Evolutionary conservation across 2,329 filamentous ascomycete species (phyloP), one percentile per base, ranked within the genome.

Genomic region (Aureobasidium melanogenum): DNA sequence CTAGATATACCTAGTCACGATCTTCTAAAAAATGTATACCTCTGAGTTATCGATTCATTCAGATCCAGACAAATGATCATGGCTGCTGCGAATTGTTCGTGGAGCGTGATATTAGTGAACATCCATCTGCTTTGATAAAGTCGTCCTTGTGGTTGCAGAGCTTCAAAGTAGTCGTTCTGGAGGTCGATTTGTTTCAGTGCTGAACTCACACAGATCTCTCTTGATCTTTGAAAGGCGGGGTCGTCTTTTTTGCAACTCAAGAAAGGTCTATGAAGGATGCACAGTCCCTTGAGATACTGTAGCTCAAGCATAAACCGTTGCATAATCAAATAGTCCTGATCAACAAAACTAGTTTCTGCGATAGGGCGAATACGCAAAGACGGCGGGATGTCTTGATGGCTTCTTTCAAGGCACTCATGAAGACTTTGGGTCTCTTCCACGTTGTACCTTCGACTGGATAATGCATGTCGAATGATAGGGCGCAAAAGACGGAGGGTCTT

Each of bases 181-280:
- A 77, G 72, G 1, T 72, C 71, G 2, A 81, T 69, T 2, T 79
- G 74, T 30, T 74, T 67, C 30, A 75, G 69, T 4, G 80, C 77
- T 2, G 80, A 73, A 5, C 73, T 71, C 3, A 80, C 64, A 48
- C 78, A 81, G 1, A 72, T 72, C 15, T 67, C 67, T 61, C 75
- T 71, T 8, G 79, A 82, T 47, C 75, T 73, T 0, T 68, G 67
- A 60, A 75, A 77, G 19, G 67, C 71, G 30, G 63, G 65, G 52
- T 73, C 72, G 59, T 55, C 67, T 62, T 67, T 65, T 1, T 63
- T 65, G 22, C 73, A 69, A 9, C 70, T 72, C 43, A 82, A 70
- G 62, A 76, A 81, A 28, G 74, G 76, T 9, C 79, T 73, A 64
- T 82, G 79, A 32, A 83, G 66, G 1, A 80, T 74, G 41, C 79